Evolutionary conservation across 495 filamentous ascomycete genomes (phyloP).

Genomic region (Tirmania nivea): DNA sequence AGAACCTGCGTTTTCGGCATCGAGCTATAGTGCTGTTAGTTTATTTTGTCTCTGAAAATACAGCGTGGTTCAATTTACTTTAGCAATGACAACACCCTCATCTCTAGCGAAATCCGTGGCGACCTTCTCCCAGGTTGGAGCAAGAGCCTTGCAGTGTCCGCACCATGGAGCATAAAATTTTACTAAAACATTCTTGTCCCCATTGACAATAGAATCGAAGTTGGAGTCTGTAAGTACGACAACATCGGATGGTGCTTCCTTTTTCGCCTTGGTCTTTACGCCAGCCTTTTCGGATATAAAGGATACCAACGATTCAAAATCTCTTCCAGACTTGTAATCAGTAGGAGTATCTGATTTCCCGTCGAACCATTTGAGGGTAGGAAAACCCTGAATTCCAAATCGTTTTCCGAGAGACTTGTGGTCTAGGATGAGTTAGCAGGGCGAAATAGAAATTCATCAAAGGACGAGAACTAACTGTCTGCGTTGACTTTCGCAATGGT

Average conservation of each 20-base stretch:
- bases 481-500: slow-evolving; percentile 90
- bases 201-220: slow-evolving; percentile 51
- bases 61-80: slow-evolving; percentile 71
- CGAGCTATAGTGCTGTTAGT: not conserved
- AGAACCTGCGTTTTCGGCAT: slow-evolving; percentile 40
- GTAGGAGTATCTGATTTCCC: slow-evolving; percentile 75
- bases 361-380: slow-evolving; percentile 95
- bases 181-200: slow-evolving; percentile 77
- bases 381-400: slow-evolving; percentile 84
- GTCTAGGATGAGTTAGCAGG: slow-evolving; percentile 17
- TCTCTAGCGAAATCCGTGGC: slow-evolving; percentile 67
- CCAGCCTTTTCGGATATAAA: slow-evolving; percentile 85
- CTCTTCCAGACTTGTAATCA: slow-evolving; percentile 70
- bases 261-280: slow-evolving; percentile 47
- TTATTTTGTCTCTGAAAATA: slow-evolving; percentile 1
- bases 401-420: slow-evolving; percentile 62
- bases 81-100: slow-evolving; percentile 59
- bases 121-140: slow-evolving; percentile 73
- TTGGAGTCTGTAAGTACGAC: slow-evolving; percentile 56
- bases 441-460: not conserved
- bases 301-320: slow-evolving; percentile 59
- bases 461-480: slow-evolving; percentile 26
- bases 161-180: slow-evolving; percentile 39
- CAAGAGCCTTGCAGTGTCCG: slow-evolving; percentile 87
- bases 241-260: slow-evolving; percentile 49